These are phyloP conservation scores for Aspergillus brasiliensis DNA, from an alignment of 2,329 filamentous ascomycete species.

Conservation along the genomic window DNA sequence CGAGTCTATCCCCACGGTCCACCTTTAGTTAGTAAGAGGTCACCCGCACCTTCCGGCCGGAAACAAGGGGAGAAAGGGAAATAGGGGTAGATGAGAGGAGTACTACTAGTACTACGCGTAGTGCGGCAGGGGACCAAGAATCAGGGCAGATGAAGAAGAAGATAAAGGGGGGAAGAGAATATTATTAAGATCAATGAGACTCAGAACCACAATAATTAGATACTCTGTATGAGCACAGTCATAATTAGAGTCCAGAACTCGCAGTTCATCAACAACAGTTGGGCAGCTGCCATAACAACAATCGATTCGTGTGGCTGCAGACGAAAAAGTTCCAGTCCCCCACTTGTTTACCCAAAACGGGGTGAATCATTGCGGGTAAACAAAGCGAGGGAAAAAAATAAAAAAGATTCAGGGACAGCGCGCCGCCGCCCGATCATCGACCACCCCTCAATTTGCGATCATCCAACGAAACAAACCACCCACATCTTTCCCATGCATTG, in stretches of 20 bases:
- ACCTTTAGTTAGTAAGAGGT: background rate
- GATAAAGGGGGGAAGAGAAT: too few species aligned
- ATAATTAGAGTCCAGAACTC: background rate
- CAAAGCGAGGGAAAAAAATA: constrained; percentile 14
- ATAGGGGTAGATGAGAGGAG: background rate
- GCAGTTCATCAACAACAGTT: background rate
- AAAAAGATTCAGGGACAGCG: constrained; percentile 11
- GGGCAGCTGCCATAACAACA: constrained; percentile 13
- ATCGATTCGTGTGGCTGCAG: constrained; percentile 3
- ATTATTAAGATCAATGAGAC: too few species aligned
- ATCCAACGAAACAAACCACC: background rate
- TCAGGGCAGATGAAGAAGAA: too few species aligned
- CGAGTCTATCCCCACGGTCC: background rate
- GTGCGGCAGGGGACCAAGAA: too few species aligned
- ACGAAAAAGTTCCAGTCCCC: background rate
- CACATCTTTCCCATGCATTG: background rate
- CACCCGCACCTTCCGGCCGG: background rate
- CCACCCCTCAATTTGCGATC: constrained; percentile 8
- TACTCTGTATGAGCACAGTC: too few species aligned
- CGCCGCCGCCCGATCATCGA: constrained; percentile 6
- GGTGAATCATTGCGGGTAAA: constrained; percentile 17
- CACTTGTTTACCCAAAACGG: constrained; percentile 14
- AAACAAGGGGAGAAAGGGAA: background rate
- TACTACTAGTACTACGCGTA: background rate
- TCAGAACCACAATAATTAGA: too few species aligned